These are phyloP conservation scores for Tuber microsphaerosporum DNA, from an alignment of 495 filamentous ascomycete species.

Conservation along the genomic window DNA sequence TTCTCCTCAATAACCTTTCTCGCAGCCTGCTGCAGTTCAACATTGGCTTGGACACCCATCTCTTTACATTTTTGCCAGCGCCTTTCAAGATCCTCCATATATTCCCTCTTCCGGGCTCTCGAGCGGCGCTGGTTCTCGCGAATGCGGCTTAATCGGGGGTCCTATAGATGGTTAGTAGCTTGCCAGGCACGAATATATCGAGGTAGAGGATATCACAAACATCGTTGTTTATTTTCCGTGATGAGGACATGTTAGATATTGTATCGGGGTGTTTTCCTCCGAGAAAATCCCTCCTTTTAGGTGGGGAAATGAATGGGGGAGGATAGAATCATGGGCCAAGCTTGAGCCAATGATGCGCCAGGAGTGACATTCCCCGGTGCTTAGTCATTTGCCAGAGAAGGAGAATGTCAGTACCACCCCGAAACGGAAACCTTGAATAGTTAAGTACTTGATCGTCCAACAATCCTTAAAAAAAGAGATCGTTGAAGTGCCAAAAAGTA, in stretches of 20 bases:
- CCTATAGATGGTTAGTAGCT: constrained; percentile 12
- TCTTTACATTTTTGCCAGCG: constrained; percentile 55
- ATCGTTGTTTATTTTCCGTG: neutral
- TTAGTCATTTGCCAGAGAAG: neutral
- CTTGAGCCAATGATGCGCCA: neutral
- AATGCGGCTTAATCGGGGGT: constrained; percentile 45
- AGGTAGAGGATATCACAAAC: neutral
- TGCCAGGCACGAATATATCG: neutral
- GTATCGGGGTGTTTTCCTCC: neutral
- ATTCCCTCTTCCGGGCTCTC: constrained; percentile 66
- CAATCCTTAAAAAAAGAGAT: neutral
- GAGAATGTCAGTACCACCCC: neutral
- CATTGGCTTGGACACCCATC: constrained; percentile 52
- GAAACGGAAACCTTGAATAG: neutral
- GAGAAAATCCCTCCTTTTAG: neutral
- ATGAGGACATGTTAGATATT: neutral
- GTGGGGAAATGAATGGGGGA: neutral
- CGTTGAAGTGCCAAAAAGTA: neutral
- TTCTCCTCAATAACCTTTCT: constrained; percentile 60
- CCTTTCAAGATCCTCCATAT: constrained; percentile 62
- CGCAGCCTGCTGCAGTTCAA: constrained; percentile 59
- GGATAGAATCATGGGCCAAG: neutral
- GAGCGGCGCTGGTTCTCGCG: constrained; percentile 77
- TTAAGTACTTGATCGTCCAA: neutral
- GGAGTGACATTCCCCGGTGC: neutral